Base-by-base conservation (phyloP, 148 eudicot genomes). In the Vaccinium corymbosum region DNA sequence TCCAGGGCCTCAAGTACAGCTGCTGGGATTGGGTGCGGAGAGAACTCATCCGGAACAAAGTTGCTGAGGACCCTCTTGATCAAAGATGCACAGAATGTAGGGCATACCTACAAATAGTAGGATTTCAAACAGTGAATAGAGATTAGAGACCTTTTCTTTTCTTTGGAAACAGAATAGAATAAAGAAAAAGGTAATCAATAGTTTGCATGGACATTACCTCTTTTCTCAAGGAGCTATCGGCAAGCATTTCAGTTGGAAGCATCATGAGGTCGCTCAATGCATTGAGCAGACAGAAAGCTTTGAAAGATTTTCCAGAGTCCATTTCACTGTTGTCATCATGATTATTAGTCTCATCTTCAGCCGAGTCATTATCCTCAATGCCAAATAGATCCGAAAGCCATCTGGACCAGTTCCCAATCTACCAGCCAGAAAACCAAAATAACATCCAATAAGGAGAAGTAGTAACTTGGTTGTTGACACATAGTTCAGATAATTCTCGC, bases 261-360 rank as follows among this genome's bases (percentile, higher is more conserved):
- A 93, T 97, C 99, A 97, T 94, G 61, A 97, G 94, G 87, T 97
- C 92, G 74, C 99, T 94, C 88, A 97, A 83, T 49, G 98, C 97
- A 85, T 91, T 91, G 48, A 97, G 94, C 81, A 94, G 93, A 83
- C 90, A 91, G 86, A 97, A 97, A 20, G 94, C 89, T 85, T 91
- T 93, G 82, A 91, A 93, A 52, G 92, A 49, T 77, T 82, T 87
- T 53, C 83, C 90, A 48, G 56, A 80, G 64, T 87, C 86, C 35
- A 68, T 46, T 80, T 55, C 70, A 25, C 80, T 83, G 61, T 83
- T 83, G 59, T 78, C 61, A 19, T 79, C 84, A 48, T 86, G 81
- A 76, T 85, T 78, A 76, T 85, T 78, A 61, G 86, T 85, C 11
- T 76, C 83, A 66, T 84, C 89, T 49, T 88, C 89, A 51, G 82